These are phyloP conservation scores for Apophysomyces sp. DNA, from an alignment of 371 early-diverging fungal genomes.

Conservation along the genomic window DNA sequence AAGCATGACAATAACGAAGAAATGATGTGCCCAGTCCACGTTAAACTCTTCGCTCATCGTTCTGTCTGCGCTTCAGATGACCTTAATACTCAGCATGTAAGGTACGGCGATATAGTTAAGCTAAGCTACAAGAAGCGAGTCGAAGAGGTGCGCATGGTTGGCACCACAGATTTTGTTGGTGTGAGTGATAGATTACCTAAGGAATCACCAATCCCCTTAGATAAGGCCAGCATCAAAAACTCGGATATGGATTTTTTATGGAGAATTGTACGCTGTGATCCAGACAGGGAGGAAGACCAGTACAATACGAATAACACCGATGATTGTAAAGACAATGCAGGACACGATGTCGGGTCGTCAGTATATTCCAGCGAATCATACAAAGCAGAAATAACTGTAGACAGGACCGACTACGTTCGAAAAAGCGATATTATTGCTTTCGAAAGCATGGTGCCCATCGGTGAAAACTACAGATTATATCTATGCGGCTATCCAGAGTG, in stretches of 20 bases:
- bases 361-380: no score
- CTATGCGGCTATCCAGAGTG: no score
- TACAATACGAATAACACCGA: no score
- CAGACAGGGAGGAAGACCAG: no score
- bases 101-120: not conserved
- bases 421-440: not conserved
- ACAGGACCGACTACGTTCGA: not conserved
- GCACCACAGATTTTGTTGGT: not conserved
- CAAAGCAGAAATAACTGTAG: not conserved
- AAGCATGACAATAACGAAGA: not conserved
- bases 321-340: no score
- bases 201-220: no score
- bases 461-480: not conserved
- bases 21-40: not conserved
- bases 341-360: no score
- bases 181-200: not conserved
- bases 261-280: no score
- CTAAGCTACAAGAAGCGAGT: not conserved
- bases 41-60: not conserved
- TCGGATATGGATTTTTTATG: no score
- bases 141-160: not conserved
- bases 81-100: not conserved
- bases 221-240: no score
- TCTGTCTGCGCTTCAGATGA: not conserved
- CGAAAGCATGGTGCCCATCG: not conserved